Base-by-base conservation (phyloP, 805 yeast species). In the Nakazawaea ernobii region DNA sequence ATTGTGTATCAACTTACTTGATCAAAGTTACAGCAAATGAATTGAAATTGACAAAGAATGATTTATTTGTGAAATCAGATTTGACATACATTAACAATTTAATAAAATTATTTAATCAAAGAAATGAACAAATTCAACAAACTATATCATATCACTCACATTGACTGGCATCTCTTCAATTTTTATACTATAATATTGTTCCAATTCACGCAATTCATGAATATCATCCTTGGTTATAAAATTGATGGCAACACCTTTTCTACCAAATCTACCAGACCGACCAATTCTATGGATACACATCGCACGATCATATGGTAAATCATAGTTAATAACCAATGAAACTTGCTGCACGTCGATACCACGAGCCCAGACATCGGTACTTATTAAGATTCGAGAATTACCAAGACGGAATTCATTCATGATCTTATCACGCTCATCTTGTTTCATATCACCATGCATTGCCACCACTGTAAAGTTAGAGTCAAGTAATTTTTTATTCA, bases 261-360 rank as follows among this genome's bases (percentile, higher is more conserved):
- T 82, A 66, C 99, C 99, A 75, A 92, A 92, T 70, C 99, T 84
- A 62, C 99, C 99, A 59, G 95, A 88, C 74, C 99, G 83, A 69
- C 99, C 99, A 61, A 92, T 95, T 74, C 99, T 81, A 73, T 92
- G 99, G 61, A 92, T 86, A 68, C 94, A 92, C 75, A 88, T 91
- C 70, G 91, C 97, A 68, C 86, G 82, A 73, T 84, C 86, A 56
- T 80, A 75, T 39, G 97, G 97, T 59, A 91, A 71, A 69, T 91
- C 98, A 73, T 89, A 91, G 76, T 91, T 91, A 56, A 91, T 87
- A 54, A 91, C 98, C 57, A 92, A 77, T 30, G 96, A 89, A 49
- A 91, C 96, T 73, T 91, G 98, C 73, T 91, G 98, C 46, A 91
- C 97, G 72, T 91, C 98, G 56, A 91, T 91, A 70, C 98, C 98